Evolutionary conservation across 2,329 filamentous ascomycete species (phyloP).

Genomic region (Talaromyces sp.): DNA sequence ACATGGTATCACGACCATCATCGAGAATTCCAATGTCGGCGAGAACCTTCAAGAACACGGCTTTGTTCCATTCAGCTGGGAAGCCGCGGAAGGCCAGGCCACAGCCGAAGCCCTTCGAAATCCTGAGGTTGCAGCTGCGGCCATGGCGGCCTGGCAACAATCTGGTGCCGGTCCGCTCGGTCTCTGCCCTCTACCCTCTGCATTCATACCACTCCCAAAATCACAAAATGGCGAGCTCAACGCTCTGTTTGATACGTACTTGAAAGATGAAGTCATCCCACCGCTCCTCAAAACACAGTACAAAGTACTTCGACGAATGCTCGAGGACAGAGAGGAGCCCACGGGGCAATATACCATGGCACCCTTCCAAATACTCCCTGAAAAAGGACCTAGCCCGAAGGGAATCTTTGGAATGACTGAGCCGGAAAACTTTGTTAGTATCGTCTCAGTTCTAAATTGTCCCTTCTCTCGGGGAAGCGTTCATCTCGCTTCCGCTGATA

Average conservation of each 20-base stretch:
- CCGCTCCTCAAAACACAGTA: neutral
- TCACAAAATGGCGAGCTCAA: neutral
- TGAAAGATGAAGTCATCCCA: neutral
- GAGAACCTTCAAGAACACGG: slow-evolving; percentile 34
- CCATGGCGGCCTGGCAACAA: slow-evolving; percentile 14
- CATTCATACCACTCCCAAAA: slow-evolving; percentile 10
- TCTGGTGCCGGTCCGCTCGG: slow-evolving; percentile 13
- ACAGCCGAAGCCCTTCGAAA: neutral
- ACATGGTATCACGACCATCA: slow-evolving; percentile 35
- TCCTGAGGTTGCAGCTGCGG: neutral
- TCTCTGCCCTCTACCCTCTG: slow-evolving; percentile 6
- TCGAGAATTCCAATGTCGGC: slow-evolving; percentile 39
- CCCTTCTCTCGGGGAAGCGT: slow-evolving; percentile 33
- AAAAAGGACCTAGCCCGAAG: neutral
- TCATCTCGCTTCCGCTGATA: slow-evolving; percentile 41
- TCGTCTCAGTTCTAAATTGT: slow-evolving; percentile 29
- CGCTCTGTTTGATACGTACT: neutral
- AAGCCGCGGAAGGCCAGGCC: neutral
- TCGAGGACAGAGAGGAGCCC: neutral
- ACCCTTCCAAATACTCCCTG: neutral
- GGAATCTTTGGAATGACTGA: slow-evolving; percentile 18
- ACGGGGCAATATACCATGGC: neutral
- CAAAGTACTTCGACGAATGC: neutral
- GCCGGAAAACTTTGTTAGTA: slow-evolving; percentile 27
- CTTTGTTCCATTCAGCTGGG: slow-evolving; percentile 18